Base-by-base conservation (phyloP, 1,284 basidiomycete genomes). In the Malassezia globosa region DNA sequence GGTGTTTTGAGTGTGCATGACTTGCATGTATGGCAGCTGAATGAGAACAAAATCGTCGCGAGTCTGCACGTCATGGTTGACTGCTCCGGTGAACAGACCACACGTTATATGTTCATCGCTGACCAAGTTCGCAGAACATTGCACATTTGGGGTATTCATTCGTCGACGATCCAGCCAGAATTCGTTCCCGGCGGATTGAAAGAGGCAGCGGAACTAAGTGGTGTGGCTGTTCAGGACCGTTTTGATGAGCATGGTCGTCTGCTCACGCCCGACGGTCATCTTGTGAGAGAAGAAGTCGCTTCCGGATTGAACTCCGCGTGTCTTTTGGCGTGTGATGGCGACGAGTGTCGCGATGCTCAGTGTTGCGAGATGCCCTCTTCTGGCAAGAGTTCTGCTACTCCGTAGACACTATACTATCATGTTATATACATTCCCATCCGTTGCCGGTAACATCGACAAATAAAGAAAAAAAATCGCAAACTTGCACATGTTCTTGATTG, bases 21-120 rank as follows among this genome's bases (percentile, higher is more conserved):
- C 44, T 78, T 99, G 25, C 94, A 97, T 73, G 81, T 97, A 46
- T 99, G 94, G 94, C 89, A 94, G 69, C 76, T 90, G 26, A 83
- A 82, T 14, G 85, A 87, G 72, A 78, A 77, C 56, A 95, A 94
- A 69, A 81, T 89, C 44, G 85, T 97, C 29, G 92, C 92, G 4
- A 90, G 86, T 0, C 89, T 99, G 16, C 94, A 99, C 73, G 86
- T 99, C 39, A 79, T 87, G 55, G 82, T 90, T 21, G 82, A 81
- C 25, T 78, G 72, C 37, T 59, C 58, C 6, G 48, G 48, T 3
- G 56, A 54, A 4, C 85, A 94, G 64, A 66, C 72, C 13, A 60
- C 69, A 27, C 60, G 60, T 39, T 96, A 95, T 72, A 95, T 95
- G 86, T 80, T 79, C 4, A 81, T 94, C 37, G 87, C 88, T 3